A percentile compares a stretch with the other conserved stretches of the same genome.
These are phyloP conservation scores for Taphrina betulina DNA, from an alignment of 1,139 yeast genomes.

Conservation along the genomic window DNA sequence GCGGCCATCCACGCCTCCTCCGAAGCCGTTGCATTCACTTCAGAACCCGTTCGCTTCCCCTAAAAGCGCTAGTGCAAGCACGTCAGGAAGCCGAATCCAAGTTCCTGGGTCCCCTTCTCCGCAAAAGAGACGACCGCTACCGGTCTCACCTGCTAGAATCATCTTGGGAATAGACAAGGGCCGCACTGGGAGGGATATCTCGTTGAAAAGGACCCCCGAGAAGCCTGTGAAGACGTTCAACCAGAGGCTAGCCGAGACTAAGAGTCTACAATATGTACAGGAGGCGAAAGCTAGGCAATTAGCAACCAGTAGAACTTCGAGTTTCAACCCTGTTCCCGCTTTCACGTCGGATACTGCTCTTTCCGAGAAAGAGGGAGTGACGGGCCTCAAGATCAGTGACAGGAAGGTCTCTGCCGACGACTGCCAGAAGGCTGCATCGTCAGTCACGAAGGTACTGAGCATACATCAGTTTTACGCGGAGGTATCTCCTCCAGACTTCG, in stretches of 20 bases:
- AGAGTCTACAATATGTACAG: not conserved
- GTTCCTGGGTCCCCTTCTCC: constrained; percentile 32
- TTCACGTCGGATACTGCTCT: not conserved
- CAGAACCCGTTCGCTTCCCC: constrained; percentile 22
- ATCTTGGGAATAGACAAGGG: constrained; percentile 34
- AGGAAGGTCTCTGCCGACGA: constrained; percentile 43
- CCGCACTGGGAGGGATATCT: constrained; percentile 33
- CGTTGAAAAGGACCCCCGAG: constrained; percentile 25
- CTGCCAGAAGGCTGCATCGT: constrained; percentile 48
- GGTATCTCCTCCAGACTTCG: constrained; percentile 64
- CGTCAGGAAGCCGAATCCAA: constrained; percentile 5
- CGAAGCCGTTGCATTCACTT: constrained; percentile 1
- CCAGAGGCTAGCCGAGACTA: constrained; percentile 23
- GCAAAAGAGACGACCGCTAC: constrained; percentile 9
- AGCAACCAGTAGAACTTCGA: not conserved
- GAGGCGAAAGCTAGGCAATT: constrained; percentile 3
- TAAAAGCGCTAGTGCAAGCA: constrained; percentile 8
- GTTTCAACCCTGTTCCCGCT: constrained; percentile 23
- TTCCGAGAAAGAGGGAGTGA: constrained; percentile 2
- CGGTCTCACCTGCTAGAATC: constrained; percentile 34
- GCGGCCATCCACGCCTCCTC: constrained; percentile 15
- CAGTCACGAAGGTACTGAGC: constrained; percentile 49
- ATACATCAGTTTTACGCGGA: constrained; percentile 62
- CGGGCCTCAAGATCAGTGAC: not conserved
- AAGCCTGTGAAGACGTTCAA: constrained; percentile 28